Base-by-base conservation (phyloP, 1,139 yeast genomes). In the Debaryomyces nepalensis region DNA sequence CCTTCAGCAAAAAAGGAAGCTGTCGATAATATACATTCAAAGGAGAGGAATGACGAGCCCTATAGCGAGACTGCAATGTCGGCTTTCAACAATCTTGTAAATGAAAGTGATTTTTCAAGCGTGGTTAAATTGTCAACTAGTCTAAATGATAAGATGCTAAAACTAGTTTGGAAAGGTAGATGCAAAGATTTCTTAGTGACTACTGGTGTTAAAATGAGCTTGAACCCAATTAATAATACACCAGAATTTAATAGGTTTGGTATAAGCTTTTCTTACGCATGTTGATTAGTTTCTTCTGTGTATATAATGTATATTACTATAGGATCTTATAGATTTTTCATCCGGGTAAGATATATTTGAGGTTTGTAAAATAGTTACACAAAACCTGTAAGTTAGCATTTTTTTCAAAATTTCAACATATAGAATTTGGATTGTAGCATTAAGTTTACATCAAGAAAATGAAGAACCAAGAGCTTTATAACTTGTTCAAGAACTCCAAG, bases 101-200 rank as follows among this genome's bases (percentile, higher is more conserved):
- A 73, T 37, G 74, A 72, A 39, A 74, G 83, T 36, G 74, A 79
- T 39, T 83, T 83, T 52, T 73, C 84, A 0, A 83, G 88, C 46
- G 95, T 89, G 9, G 63, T 90, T 51, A 91, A 89, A 59, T 66
- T 85, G 2, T 79, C 93, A 41, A 80, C 96, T 0, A 83, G 91
- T 39, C 54, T 88, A 18, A 81, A 79, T 38, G 86, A 83, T 44
- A 76, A 73, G 49, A 73, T 79, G 45, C 55, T 87, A 6, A 82
- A 81, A 45, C 42, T 90, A 4, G 64, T 88, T 27, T 93, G 98
- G 97, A 97, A 88, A 57, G 97, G 98, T 0, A 76, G 87, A 49
- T 79, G 80, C 55, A 82, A 86, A 54, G 96, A 89, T 39, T 85
- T 93, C 55, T 61, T 93, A 40, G 73, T 91, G 4, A 82, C 90